Conservation (phyloP, 208 protist genomes). For the Leishmania mexicana region DNA sequence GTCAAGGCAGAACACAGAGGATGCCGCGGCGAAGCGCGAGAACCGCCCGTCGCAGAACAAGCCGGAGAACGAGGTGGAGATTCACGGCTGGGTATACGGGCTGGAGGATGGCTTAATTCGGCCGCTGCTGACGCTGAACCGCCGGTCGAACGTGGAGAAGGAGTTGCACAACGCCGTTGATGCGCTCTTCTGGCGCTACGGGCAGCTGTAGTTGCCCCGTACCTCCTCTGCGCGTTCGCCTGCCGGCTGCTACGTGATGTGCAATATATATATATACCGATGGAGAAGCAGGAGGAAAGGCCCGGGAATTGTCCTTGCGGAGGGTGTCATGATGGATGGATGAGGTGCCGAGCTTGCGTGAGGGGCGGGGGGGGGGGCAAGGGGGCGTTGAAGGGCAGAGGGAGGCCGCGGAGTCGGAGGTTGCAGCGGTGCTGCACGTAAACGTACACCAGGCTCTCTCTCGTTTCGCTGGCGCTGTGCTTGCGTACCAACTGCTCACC, state of each 20-base stretch:
- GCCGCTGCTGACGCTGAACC: slow-evolving; percentile 67
- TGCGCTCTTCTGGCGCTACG: slow-evolving; percentile 72
- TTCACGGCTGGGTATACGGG: slow-evolving; percentile 83
- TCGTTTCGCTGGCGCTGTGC: neutral
- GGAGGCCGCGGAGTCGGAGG: neutral
- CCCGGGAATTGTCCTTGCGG: neutral
- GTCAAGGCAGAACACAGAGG: slow-evolving; percentile 55
- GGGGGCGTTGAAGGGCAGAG: neutral
- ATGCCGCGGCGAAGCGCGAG: slow-evolving; percentile 38
- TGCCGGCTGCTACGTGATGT: neutral
- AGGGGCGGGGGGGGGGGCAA: neutral
- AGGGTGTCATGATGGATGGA: neutral
- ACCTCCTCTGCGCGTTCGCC: neutral
- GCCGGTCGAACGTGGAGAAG: slow-evolving; percentile 46
- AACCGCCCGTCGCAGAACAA: slow-evolving; percentile 27
- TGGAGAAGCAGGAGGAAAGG: neutral
- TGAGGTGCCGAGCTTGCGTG: neutral
- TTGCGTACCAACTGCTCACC: too few relatives aligned
- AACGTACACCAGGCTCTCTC: neutral
- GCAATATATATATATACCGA: neutral
- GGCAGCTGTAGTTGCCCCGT: slow-evolving; percentile 25
- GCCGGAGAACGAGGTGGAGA: slow-evolving; percentile 49
- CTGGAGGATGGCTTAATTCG: slow-evolving; percentile 63
- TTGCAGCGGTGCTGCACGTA: neutral
- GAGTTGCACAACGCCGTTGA: slow-evolving; percentile 53